A percentile compares a stretch with the other conserved stretches of the same genome.
These are phyloP conservation scores for Panicum hallii DNA, from an alignment of 202 grass and related monocot genomes.

Conservation along the genomic window DNA sequence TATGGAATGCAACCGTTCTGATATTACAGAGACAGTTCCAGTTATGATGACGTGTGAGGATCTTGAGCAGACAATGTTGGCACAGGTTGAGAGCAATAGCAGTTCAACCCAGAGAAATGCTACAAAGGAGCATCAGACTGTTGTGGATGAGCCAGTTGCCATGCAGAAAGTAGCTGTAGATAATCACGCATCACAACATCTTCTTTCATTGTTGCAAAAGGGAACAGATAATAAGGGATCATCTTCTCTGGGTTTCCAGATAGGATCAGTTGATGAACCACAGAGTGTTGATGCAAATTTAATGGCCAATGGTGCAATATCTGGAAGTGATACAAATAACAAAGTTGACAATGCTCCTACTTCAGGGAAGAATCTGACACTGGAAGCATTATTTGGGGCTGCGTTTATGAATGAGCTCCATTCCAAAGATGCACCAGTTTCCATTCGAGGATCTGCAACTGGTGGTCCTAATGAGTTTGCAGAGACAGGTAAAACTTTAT, in stretches of 20 bases:
- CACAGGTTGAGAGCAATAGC: conserved; percentile 52
- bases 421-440: conserved; percentile 90
- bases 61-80: conserved; percentile 92
- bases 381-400: conserved; percentile 85
- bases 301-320: conserved; percentile 33
- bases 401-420: conserved; percentile 95
- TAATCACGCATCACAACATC: conserved; percentile 76
- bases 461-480: conserved; percentile 50
- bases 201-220: conserved; percentile 78
- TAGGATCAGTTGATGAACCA: conserved; percentile 47
- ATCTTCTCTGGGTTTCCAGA: conserved; percentile 50
- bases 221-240: conserved; percentile 52
- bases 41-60: conserved; percentile 93
- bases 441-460: conserved; percentile 60
- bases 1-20: conserved; percentile 51
- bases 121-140: conserved; percentile 42
- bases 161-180: conserved; percentile 53
- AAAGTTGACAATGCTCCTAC: conserved; percentile 42
- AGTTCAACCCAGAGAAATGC: conserved; percentile 42
- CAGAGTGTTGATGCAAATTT: conserved; percentile 46
- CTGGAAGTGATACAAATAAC: conserved; percentile 46
- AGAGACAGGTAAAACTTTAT: conserved; percentile 33
- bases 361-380: conserved; percentile 66
- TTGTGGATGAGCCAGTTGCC: conserved; percentile 41
- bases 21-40: conserved; percentile 56